These are phyloP conservation scores for Oxyria digyna DNA, from an alignment of 148 eudicot species.

Conservation along the genomic window DNA sequence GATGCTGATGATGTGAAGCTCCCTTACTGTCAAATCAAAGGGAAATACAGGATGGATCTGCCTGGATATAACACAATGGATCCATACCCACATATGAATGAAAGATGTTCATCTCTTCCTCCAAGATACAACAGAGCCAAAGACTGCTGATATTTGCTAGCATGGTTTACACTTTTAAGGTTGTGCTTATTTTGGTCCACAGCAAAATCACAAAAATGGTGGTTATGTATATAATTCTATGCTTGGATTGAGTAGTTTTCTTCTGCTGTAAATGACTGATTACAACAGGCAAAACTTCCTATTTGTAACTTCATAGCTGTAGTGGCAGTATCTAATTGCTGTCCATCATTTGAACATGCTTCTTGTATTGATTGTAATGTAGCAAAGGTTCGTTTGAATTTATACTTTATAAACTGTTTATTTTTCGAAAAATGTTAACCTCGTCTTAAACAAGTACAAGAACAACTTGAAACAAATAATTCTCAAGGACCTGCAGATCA, in stretches of 20 bases:
- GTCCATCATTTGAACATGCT: not conserved
- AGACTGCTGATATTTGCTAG: constrained; percentile 34
- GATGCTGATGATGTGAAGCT: constrained; percentile 61
- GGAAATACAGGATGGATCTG: constrained; percentile 84
- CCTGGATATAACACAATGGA: constrained; percentile 77
- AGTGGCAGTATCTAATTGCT: not conserved
- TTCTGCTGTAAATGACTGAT: not conserved
- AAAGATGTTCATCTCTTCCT: constrained; percentile 79
- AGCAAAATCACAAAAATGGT: constrained; percentile 1
- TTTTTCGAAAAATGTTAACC: too few relatives aligned
- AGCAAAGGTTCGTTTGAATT: not conserved
- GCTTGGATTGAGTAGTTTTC: not conserved
- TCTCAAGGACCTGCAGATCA: not conserved
- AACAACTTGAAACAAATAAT: too few relatives aligned
- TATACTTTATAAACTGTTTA: not conserved
- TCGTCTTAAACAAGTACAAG: too few relatives aligned
- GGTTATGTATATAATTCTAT: not conserved
- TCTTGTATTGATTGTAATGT: not conserved
- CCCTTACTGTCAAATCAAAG: constrained; percentile 83
- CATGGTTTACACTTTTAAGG: not conserved
- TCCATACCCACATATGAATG: constrained; percentile 77
- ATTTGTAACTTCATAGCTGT: not conserved
- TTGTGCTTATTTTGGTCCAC: not conserved
- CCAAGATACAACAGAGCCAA: constrained; percentile 54
- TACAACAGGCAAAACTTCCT: not conserved